Conservation (phyloP, 169 alveolate genomes). For the Plasmodium knowlesi region DNA sequence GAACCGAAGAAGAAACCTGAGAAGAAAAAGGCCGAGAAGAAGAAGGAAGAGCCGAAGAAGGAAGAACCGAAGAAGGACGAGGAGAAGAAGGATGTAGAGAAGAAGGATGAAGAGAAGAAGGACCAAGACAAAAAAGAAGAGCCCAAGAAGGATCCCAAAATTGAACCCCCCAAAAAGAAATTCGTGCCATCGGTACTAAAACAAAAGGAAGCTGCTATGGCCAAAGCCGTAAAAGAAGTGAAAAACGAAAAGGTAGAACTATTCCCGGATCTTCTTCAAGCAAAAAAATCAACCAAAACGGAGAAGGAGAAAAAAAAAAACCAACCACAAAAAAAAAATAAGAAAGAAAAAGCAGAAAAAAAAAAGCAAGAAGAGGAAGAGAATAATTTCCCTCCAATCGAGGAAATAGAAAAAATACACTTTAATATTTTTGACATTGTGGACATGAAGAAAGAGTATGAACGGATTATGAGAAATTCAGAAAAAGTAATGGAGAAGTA, state of each 20-base stretch:
- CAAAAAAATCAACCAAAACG: slow-evolving; percentile 38
- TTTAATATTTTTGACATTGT: slow-evolving; percentile 66
- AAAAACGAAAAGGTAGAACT: slow-evolving; percentile 28
- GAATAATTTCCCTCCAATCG: slow-evolving; percentile 24
- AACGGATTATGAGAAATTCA: slow-evolving; percentile 50
- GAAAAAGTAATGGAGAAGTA: slow-evolving; percentile 56
- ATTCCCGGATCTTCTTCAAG: slow-evolving; percentile 54
- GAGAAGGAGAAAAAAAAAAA: slow-evolving; percentile 72
- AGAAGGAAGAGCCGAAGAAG: neutral
- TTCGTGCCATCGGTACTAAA: slow-evolving; percentile 37
- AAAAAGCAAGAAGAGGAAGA: slow-evolving; percentile 58
- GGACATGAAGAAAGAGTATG: slow-evolving; percentile 50
- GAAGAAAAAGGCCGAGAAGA: slow-evolving; percentile 11
- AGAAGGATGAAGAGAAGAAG: neutral
- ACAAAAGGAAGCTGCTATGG: neutral
- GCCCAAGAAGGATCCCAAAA: neutral
- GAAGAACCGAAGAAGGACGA: neutral
- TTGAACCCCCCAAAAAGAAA: slow-evolving; percentile 13
- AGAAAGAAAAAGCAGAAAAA: slow-evolving; percentile 36
- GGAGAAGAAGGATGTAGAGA: neutral
- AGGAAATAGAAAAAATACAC: slow-evolving; percentile 48
- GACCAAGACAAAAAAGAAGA: neutral
- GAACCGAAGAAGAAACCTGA: slow-evolving; percentile 8
- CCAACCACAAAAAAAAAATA: slow-evolving; percentile 36
- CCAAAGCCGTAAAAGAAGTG: neutral